Base-by-base conservation (phyloP, 2,329 filamentous ascomycete genomes). In the Aureobasidium sp. region DNA sequence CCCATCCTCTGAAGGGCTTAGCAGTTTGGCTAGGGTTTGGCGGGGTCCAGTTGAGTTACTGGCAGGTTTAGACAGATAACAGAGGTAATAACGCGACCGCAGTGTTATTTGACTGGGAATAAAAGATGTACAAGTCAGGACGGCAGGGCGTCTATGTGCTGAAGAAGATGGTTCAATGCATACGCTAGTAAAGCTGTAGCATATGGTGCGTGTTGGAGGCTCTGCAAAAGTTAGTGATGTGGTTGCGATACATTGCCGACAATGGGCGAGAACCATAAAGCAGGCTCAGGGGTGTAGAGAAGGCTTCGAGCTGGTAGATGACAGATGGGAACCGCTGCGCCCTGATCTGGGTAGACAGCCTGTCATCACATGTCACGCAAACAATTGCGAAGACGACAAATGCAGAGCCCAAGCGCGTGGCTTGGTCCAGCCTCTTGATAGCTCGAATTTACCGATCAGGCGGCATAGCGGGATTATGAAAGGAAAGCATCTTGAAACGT, bases 111-210 rank as follows among this genome's bases (percentile, higher is more conserved):
- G 32, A 13, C 21, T 48, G 10, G 30, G 21, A 50, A 42, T 41
- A 59, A 59, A 50, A 42, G 13, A 27, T 36, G 36, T 59, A 59
- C 27, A 42, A 61, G 37, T 50, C 21, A 39, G 48, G 61, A 63
- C 61, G 61, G 41, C 61, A 54, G 41, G 25, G 61, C 61, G 61
- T 63, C 61, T 52, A 48, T 63, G 53, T 63, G 55, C 61, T 59
- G 61, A 59, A 63, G 30, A 37, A 45, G 39, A 61, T 16, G 25
- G 29, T 11, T 37, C 27, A 34, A 61, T 49, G 39, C 58, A 53
- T 53, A 29, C 34, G 41, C 42, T 58, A 58, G 6, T 34, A 8
- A 39, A 48, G 25, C 54, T 32, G 16, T 48, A 13, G 42, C 54
- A 58, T 58, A 15, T n/a, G 15, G 32, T 48, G 42, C 48, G 13